Evolutionary conservation across 2,329 filamentous ascomycete species (phyloP), one percentile per base, ranked within the genome.

Genomic region (Pseudocercospora musae): DNA sequence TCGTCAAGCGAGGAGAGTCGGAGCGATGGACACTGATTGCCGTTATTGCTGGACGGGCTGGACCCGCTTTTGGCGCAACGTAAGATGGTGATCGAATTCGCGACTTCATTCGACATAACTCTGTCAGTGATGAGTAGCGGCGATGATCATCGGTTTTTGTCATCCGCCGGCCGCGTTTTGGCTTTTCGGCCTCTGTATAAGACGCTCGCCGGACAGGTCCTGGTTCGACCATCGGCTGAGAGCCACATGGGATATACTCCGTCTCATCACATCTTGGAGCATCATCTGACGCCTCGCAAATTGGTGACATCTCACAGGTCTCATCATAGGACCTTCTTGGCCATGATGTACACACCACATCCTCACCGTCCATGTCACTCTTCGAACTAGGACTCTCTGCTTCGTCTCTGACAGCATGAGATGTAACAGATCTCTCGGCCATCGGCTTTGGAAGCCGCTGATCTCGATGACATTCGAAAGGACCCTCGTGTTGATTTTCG

Each of bases 41-140:
- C 13, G 69, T 68, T 10, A 69, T 40, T 9, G 67, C 69, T 27
- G 66, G 66, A 53, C 62, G 42, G 5, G 65, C 66, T 40, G 65
- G 66, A 29, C 49, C 58, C 27, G 62, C 60, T 44, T 68, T 68
- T 25, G 59, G 49, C 4, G 63, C 50, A 10, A 66, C 52, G 31
- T 57, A 62, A 3, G 58, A 56, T 11, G 64, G 64, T 25, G 54
- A 57, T 20, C 61, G 61, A 6, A 62, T 48, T 23, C 60, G 55
- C 6, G 60, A 60, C 60, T 59, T 60, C 29, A 65, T 50, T 15
- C 64, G 52, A 18, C 54, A 54, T 15, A 63, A 37, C 9, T 66
- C 64, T n/a, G 60, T 66, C 58, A 66, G 59, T 9, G 66, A 66
- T 15, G 56, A 59, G 21, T 66, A 60, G n/a, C 58, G 42, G 23